These are phyloP conservation scores for Chaetomium cochliodes DNA, from an alignment of 495 filamentous ascomycete genomes.

Conservation along the genomic window DNA sequence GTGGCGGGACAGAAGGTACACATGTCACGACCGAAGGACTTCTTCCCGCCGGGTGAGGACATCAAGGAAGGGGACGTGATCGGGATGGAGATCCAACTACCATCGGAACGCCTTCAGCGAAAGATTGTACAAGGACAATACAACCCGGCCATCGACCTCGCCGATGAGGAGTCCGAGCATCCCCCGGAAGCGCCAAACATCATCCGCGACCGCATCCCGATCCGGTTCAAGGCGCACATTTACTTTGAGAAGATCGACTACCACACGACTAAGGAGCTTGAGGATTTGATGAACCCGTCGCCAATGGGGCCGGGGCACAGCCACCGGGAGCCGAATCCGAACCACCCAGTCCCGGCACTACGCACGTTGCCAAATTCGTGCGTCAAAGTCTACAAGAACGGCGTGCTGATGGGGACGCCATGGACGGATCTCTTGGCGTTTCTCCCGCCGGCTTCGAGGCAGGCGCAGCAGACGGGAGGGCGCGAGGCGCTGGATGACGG, in stretches of 20 bases:
- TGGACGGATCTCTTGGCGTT: conserved; percentile 90
- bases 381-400: conserved; percentile 91
- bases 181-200: conserved; percentile 61
- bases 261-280: conserved; percentile 81
- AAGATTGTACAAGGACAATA: conserved; percentile 85
- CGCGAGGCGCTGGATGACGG: conserved; percentile 87
- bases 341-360: conserved; percentile 67
- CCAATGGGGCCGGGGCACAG: conserved; percentile 49
- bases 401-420: conserved; percentile 76
- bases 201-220: conserved; percentile 90
- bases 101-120: conserved; percentile 76
- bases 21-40: conserved; percentile 86
- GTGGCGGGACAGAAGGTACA: conserved; percentile 86
- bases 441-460: conserved; percentile 83
- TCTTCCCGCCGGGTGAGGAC: conserved; percentile 71
- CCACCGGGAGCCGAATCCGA: conserved; percentile 59
- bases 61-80: conserved; percentile 87
- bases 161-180: conserved; percentile 54
- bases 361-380: conserved; percentile 82
- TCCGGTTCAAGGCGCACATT: conserved; percentile 85
- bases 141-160: conserved; percentile 73
- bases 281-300: conserved; percentile 76
- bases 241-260: conserved; percentile 97
- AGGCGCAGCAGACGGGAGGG: conserved; percentile 68
- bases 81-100: conserved; percentile 87